Evolutionary conservation across 2,329 filamentous ascomycete genomes (phyloP).

Genomic region (Talaromyces verruculosus): DNA sequence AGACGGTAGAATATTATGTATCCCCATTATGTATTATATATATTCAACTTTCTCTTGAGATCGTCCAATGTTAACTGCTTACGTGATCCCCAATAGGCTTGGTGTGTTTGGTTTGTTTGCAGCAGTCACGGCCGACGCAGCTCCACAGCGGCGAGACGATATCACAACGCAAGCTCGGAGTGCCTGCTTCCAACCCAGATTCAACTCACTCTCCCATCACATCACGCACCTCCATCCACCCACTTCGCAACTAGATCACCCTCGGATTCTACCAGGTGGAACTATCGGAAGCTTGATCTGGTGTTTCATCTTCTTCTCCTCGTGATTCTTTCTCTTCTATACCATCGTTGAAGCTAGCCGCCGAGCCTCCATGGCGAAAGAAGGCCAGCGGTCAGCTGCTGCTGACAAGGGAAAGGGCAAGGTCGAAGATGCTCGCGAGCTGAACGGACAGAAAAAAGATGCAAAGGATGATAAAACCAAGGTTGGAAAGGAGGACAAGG

Average conservation of each 20-base stretch:
- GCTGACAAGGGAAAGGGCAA: conserved; percentile 97
- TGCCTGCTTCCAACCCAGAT: background rate
- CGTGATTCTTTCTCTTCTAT: background rate
- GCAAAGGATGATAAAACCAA: conserved; percentile 69
- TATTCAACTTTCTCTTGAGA: background rate
- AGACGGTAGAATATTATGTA: background rate
- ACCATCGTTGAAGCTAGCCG: conserved; percentile 14
- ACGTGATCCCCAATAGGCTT: background rate
- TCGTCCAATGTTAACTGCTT: background rate
- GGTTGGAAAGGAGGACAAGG: conserved; percentile 66
- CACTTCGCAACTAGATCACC: background rate
- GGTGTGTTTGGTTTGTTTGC: conserved; percentile 10
- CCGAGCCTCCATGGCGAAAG: conserved; percentile 72
- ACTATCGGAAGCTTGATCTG: conserved; percentile 9
- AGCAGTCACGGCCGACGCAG: conserved; percentile 11
- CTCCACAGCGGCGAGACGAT: conserved; percentile 18
- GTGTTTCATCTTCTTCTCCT: conserved; percentile 1
- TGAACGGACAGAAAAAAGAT: conserved; percentile 53
- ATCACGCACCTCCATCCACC: conserved; percentile 14
- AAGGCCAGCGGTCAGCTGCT: conserved; percentile 79
- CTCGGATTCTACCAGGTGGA: conserved; percentile 3
- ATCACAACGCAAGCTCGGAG: conserved; percentile 11
- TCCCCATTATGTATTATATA: too few species aligned
- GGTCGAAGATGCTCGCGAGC: conserved; percentile 67
- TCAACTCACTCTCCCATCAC: conserved; percentile 10